Evolutionary conservation across 1,284 basidiomycete genomes (phyloP).

Genomic region (Ganoderma meredithae): DNA sequence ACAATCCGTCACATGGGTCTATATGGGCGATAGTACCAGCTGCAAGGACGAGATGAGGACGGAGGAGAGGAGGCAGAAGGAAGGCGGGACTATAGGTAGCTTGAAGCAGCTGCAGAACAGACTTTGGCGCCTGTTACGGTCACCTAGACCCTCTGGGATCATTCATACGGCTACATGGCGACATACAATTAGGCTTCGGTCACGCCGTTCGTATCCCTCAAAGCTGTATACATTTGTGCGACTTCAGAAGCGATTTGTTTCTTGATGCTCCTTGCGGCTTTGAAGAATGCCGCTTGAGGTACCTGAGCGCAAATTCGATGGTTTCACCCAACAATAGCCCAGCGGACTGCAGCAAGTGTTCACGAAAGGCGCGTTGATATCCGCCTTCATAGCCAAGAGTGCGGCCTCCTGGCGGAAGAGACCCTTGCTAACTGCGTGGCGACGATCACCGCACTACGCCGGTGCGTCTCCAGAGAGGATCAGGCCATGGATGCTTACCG

Average conservation of each 20-base stretch:
- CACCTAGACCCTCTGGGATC: not conserved
- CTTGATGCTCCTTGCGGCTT: conserved; percentile 79
- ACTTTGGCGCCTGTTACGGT: not conserved
- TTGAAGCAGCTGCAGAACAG: not conserved
- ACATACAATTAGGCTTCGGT: conserved; percentile 30
- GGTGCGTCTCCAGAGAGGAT: too few species aligned
- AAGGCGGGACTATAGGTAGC: not conserved
- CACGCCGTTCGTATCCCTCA: conserved; percentile 53
- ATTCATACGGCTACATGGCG: not conserved
- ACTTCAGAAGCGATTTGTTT: conserved; percentile 90
- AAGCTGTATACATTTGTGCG: conserved; percentile 73
- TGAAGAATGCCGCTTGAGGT: conserved; percentile 74
- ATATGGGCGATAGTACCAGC: too few species aligned
- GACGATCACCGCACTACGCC: too few species aligned
- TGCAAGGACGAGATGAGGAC: not conserved
- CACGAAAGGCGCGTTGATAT: conserved; percentile 82
- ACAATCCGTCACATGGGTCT: not conserved
- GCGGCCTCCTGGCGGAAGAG: too few species aligned
- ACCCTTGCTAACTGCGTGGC: too few species aligned
- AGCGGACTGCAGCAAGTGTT: conserved; percentile 37
- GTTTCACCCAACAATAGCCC: not conserved
- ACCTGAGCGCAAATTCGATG: conserved; percentile 57
- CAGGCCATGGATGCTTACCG: too few species aligned
- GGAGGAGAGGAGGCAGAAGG: not conserved
- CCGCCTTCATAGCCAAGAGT: conserved; percentile 42